Percentiles rank a stretch among this genome's conserved stretches.
Evolutionary conservation across 2,329 filamentous ascomycete genomes (phyloP).

Genomic region (Fusarium dimerum): DNA sequence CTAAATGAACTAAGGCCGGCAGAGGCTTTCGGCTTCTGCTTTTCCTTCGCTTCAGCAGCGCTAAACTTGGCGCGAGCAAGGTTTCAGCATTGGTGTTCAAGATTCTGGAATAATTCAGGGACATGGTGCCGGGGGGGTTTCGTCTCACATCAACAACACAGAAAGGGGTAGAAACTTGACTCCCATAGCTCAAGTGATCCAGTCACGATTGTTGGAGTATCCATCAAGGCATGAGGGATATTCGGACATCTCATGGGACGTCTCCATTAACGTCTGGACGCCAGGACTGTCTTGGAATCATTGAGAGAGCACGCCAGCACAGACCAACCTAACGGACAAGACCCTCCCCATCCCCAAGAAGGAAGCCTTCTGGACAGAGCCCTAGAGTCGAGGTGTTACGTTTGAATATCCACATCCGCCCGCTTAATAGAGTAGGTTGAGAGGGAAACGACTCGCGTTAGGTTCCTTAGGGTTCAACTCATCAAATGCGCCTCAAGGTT

Average conservation of each 20-base stretch:
- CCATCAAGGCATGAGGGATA: constrained; percentile 11
- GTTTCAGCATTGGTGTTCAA: not conserved
- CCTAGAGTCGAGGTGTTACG: constrained; percentile 19
- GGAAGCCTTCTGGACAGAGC: constrained; percentile 2
- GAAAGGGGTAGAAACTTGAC: not conserved
- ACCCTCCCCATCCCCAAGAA: constrained; percentile 3
- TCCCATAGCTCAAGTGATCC: not conserved
- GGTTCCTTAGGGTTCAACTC: too few relatives aligned
- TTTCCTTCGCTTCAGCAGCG: not conserved
- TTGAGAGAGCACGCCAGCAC: not conserved
- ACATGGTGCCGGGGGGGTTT: not conserved
- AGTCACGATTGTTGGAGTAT: not conserved
- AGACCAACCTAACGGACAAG: constrained; percentile 2
- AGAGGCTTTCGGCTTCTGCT: not conserved
- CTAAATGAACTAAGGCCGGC: constrained; percentile 10
- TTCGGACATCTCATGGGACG: not conserved
- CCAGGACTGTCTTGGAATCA: constrained; percentile 5
- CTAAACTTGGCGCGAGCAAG: not conserved
- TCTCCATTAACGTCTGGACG: constrained; percentile 8
- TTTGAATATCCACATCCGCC: constrained; percentile 20
- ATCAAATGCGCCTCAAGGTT: too few relatives aligned
- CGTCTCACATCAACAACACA: not conserved
- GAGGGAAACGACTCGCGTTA: not conserved
- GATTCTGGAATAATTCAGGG: constrained; percentile 13
- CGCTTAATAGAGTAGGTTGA: constrained; percentile 15